phyloP scores from a whole-genome alignment of 2,329 filamentous ascomycete species.

The Epichloe gansuensis region DNA sequence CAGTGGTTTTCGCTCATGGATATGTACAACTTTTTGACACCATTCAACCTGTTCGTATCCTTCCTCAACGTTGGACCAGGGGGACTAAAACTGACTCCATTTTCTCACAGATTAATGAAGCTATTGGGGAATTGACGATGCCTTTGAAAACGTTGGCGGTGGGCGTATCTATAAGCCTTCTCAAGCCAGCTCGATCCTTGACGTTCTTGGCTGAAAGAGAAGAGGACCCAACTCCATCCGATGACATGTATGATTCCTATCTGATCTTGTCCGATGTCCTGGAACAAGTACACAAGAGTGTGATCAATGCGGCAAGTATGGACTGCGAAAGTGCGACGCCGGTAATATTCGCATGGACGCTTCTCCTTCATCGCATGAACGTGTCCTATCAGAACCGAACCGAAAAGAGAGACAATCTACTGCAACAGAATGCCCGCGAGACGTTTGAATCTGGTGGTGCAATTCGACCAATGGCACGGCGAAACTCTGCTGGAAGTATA shows the following conservation, averaged over 20 bases:
- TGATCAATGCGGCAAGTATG: constrained; percentile 46
- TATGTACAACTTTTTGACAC: constrained; percentile 52
- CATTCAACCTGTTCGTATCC: constrained; percentile 30
- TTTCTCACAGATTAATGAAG: constrained; percentile 22
- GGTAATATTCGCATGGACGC: constrained; percentile 68
- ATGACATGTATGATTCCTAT: constrained; percentile 41
- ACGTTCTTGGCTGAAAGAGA: constrained; percentile 26
- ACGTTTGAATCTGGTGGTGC: constrained; percentile 39
- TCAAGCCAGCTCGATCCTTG: constrained; percentile 52
- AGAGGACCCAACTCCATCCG: constrained; percentile 22
- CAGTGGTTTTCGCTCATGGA: constrained; percentile 68
- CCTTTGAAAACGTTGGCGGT: constrained; percentile 59
- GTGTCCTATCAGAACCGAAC: constrained; percentile 49
- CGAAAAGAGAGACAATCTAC: constrained; percentile 45
- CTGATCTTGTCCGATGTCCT: constrained; percentile 58
- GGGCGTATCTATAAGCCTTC: constrained; percentile 57
- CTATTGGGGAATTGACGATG: constrained; percentile 38
- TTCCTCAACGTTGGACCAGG: not conserved
- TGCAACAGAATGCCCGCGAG: constrained; percentile 47
- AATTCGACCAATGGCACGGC: constrained; percentile 30
- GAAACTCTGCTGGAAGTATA: constrained; percentile 50
- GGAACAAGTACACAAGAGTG: constrained; percentile 59
- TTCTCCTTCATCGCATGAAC: constrained; percentile 60
- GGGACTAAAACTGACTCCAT: not conserved
- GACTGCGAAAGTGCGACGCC: constrained; percentile 55